Evolutionary conservation across 2,329 filamentous ascomycete species (phyloP).

Genomic region (Fusarium denticulatum): DNA sequence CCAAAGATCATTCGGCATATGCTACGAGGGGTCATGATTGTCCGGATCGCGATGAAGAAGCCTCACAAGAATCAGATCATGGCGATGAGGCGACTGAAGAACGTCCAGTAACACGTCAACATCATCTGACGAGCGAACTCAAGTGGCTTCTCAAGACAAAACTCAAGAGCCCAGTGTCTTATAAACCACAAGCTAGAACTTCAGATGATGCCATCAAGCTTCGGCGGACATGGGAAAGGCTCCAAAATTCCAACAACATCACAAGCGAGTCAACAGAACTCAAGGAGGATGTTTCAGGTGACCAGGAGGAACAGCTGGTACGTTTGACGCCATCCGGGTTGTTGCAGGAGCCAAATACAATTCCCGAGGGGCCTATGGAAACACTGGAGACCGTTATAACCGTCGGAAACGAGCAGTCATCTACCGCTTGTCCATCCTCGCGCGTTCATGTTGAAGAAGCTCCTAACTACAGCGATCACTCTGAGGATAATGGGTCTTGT

Average conservation of each 20-base stretch:
- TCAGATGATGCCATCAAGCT: neutral
- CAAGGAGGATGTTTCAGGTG: neutral
- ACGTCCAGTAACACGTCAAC: neutral
- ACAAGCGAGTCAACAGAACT: neutral
- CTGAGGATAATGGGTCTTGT: neutral
- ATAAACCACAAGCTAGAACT: neutral
- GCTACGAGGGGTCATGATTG: neutral
- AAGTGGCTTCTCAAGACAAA: constrained; percentile 30
- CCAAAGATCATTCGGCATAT: neutral
- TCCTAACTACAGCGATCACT: neutral
- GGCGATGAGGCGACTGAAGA: neutral
- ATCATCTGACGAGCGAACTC: constrained; percentile 11
- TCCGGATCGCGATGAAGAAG: neutral
- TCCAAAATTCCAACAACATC: neutral
- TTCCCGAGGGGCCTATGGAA: neutral
- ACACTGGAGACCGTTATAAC: neutral
- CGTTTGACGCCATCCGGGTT: neutral
- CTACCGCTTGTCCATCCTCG: neutral
- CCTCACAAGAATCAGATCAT: neutral
- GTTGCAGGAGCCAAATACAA: neutral
- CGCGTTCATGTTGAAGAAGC: neutral
- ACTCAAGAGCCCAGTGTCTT: neutral
- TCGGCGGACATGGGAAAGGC: neutral
- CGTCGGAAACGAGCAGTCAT: neutral
- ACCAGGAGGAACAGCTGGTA: neutral